phyloP scores from a whole-genome alignment of 2,329 filamentous ascomycete genomes.

The Fusarium citri region DNA sequence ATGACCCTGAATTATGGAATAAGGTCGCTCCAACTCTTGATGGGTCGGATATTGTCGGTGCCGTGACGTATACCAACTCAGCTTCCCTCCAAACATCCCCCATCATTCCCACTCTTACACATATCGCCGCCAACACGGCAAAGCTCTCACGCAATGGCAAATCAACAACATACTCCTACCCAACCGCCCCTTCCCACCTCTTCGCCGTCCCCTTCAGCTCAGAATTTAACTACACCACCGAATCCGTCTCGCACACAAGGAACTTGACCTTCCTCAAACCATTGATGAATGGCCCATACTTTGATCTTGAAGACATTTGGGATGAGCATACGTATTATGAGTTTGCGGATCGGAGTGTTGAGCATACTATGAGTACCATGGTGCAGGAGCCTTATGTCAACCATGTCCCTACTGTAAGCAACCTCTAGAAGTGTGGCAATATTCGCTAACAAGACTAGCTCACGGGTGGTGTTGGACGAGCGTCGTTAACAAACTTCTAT shows the following conservation, averaged over 20 bases:
- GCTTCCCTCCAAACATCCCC: background rate
- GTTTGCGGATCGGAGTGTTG: slow-evolving; percentile 75
- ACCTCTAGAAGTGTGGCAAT: too few relatives aligned
- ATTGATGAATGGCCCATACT: slow-evolving; percentile 71
- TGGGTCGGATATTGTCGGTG: background rate
- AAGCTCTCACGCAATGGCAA: background rate
- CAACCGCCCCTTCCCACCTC: slow-evolving; percentile 48
- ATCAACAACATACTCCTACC: slow-evolving; percentile 55
- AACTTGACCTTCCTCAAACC: slow-evolving; percentile 74
- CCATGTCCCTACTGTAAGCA: slow-evolving; percentile 77
- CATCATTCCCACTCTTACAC: slow-evolving; percentile 29
- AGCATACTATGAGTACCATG: slow-evolving; percentile 84
- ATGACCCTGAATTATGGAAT: slow-evolving; percentile 41
- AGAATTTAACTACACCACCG: slow-evolving; percentile 63
- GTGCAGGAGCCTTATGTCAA: slow-evolving; percentile 84
- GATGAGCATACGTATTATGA: slow-evolving; percentile 81
- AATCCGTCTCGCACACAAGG: slow-evolving; percentile 73
- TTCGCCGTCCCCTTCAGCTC: slow-evolving; percentile 62
- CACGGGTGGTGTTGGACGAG: slow-evolving; percentile 76
- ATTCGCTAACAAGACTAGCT: too few relatives aligned
- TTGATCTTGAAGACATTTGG: slow-evolving; percentile 83
- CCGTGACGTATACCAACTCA: slow-evolving; percentile 38
- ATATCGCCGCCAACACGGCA: slow-evolving; percentile 29
- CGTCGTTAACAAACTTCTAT: slow-evolving; percentile 74
- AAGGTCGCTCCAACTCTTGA: background rate